These are phyloP conservation scores for Eucalyptus pauciflora DNA, from an alignment of 345 rosid genomes.

Conservation along the genomic window DNA sequence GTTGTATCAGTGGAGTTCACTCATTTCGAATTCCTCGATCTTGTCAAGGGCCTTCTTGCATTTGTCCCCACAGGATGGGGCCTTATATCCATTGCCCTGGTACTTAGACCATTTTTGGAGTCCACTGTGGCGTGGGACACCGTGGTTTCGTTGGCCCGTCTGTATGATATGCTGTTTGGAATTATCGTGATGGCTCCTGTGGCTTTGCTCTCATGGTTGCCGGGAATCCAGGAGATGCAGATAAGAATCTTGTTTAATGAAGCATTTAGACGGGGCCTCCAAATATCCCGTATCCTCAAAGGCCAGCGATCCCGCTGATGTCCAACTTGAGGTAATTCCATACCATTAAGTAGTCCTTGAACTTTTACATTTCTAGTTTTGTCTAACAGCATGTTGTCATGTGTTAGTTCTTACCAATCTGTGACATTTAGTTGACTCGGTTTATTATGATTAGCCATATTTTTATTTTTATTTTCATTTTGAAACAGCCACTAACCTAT, in stretches of 20 bases:
- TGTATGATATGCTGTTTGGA: conserved; percentile 76
- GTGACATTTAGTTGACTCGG: too few relatives aligned
- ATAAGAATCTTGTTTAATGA: conserved; percentile 79
- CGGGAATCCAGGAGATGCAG: conserved; percentile 79
- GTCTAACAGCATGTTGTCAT: background rate
- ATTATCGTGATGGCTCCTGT: conserved; percentile 64
- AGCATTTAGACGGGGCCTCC: conserved; percentile 87
- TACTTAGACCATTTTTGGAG: conserved; percentile 25
- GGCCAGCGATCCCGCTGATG: conserved; percentile 39
- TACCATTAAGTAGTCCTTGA: background rate
- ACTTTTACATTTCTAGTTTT: background rate
- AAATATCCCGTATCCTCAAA: conserved; percentile 60
- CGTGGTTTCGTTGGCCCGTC: conserved; percentile 65
- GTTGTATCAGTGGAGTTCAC: conserved; percentile 37
- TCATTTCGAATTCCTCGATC: conserved; percentile 31
- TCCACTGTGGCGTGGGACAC: conserved; percentile 50
- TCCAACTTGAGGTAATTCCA: conserved; percentile 3
- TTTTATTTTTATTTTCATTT: too few relatives aligned
- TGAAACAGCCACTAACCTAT: rapidly evolving
- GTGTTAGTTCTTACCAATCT: background rate
- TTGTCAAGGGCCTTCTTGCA: conserved; percentile 64
- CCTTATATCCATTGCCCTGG: conserved; percentile 57
- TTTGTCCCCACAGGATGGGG: conserved; percentile 95
- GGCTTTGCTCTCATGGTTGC: conserved; percentile 82
- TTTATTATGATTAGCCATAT: too few relatives aligned